These are phyloP conservation scores for Cladorrhinum sp. DNA, from an alignment of 2,329 filamentous ascomycete genomes.

Conservation along the genomic window DNA sequence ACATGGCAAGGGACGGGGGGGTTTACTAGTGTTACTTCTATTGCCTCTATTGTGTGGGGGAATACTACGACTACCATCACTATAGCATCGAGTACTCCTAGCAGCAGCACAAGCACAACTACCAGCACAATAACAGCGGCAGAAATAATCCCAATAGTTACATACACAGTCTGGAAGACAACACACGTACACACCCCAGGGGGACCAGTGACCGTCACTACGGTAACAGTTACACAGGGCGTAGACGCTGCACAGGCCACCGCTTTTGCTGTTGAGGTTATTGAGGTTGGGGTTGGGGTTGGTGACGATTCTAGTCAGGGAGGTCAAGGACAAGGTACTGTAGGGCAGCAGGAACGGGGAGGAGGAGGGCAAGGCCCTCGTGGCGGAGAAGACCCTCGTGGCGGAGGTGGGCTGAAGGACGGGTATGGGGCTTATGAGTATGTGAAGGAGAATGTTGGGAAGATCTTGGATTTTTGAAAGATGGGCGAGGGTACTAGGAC, in stretches of 20 bases:
- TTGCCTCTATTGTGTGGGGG: no score
- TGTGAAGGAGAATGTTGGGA: neutral
- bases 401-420: no score
- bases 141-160: neutral
- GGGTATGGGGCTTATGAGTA: neutral
- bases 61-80: neutral
- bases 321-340: neutral
- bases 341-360: neutral
- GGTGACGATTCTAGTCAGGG: neutral
- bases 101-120: neutral
- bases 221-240: neutral
- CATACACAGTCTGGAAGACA: neutral
- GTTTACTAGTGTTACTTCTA: no score
- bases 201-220: neutral
- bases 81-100: neutral
- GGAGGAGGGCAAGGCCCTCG: no score
- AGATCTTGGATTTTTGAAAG: no score
- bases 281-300: neutral
- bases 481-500: no score
- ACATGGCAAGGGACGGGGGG: neutral
- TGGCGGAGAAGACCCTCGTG: no score
- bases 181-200: neutral
- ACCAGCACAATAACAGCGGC: neutral
- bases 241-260: neutral
- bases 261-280: neutral